Evolutionary conservation across 148 eudicot species (phyloP).

Genomic region (Amaranthus hypochondriacus): DNA sequence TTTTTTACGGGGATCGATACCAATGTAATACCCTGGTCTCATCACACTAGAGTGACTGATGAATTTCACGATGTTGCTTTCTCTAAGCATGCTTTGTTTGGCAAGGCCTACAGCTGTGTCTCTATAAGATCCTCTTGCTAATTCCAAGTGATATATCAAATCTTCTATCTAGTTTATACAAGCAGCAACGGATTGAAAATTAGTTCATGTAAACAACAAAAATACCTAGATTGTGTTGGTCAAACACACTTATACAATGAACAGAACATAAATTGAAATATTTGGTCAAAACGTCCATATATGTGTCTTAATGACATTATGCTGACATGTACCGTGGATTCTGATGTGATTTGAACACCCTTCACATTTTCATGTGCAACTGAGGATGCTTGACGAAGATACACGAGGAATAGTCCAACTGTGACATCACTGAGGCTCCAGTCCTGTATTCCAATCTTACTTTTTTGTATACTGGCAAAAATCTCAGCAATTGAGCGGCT

Average conservation of each 20-base stretch:
- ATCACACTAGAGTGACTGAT: conserved; percentile 67
- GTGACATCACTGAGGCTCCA: conserved; percentile 96
- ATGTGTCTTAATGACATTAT: conserved; percentile 3
- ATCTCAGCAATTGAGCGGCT: conserved; percentile 71
- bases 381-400: conserved; percentile 80
- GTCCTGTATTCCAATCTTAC: conserved; percentile 77
- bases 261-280: too few species aligned
- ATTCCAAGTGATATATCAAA: conserved; percentile 79
- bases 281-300: neutral
- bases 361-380: conserved; percentile 59
- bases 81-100: conserved; percentile 84
- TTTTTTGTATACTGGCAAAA: conserved; percentile 68
- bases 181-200: neutral
- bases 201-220: neutral
- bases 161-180: conserved; percentile 58
- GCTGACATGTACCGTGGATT: conserved; percentile 47
- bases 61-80: conserved; percentile 71
- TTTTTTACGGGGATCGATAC: conserved; percentile 68
- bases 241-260: neutral
- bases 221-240: neutral
- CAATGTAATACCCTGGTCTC: conserved; percentile 95
- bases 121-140: conserved; percentile 79
- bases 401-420: conserved; percentile 78
- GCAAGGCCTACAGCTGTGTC: conserved; percentile 67
- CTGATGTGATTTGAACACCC: conserved; percentile 70